Conservation (phyloP, 2,329 filamentous ascomycete genomes). For the Epichloe hybrida region DNA sequence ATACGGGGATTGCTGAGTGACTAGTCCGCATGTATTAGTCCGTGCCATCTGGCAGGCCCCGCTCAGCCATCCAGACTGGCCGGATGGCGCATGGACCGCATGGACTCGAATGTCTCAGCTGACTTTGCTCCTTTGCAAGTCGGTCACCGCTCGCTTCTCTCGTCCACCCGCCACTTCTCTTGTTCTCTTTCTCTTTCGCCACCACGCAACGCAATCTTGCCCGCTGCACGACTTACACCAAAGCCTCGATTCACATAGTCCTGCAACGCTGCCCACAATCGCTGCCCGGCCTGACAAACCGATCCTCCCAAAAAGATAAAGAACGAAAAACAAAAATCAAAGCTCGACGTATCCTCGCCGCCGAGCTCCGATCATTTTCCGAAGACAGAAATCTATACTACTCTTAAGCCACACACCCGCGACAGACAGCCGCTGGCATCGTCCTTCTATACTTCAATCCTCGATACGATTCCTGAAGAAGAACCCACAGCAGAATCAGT, state of each 20-base stretch:
- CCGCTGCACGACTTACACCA: background rate
- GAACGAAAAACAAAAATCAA: background rate
- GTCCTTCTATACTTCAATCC: constrained; percentile 6
- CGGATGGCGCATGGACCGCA: background rate
- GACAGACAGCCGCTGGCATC: background rate
- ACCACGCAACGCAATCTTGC: background rate
- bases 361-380: background rate
- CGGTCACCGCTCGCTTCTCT: constrained; percentile 1
- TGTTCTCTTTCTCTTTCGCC: background rate
- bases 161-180: background rate
- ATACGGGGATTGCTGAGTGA: too few relatives aligned
- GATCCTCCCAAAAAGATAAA: background rate
- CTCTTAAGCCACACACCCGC: background rate
- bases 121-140: background rate
- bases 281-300: background rate
- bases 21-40: too few relatives aligned
- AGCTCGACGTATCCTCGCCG: background rate
- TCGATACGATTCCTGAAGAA: constrained; percentile 9
- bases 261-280: background rate
- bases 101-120: background rate
- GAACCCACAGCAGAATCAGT: too few relatives aligned
- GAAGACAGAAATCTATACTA: background rate
- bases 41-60: background rate
- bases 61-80: background rate
- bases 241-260: background rate